Base-by-base conservation (phyloP, 352 stramenopile genomes). In the Globisporangium solare region DNA sequence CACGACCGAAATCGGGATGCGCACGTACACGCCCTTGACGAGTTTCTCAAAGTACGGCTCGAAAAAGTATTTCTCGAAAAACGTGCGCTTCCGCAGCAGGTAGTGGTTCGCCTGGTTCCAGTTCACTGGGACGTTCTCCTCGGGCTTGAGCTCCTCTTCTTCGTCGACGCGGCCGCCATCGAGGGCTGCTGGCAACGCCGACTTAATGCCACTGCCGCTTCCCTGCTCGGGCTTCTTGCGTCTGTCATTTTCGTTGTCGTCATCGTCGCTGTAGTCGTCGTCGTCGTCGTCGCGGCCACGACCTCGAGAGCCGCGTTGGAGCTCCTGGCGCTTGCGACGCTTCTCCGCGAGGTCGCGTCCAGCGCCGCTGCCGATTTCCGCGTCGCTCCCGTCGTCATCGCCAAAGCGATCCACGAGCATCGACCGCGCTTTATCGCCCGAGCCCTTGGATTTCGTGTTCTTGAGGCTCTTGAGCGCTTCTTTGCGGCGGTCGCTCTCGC, bases 11-110 rank as follows among this genome's bases (percentile, higher is more conserved):
- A 94, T 87, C 22, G 80, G 80, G 13, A 92, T 66, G 22, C 76
- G 76, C 20, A 90, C 80, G 56, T 89, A 92, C 41, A 88, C 66
- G 17, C 84, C 84, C 35, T 76, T 75, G 24, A 94, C 80, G 11
- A 94, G 63, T 61, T 87, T 82, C 42, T 86, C 66, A 50, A 94
- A 94, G 59, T 74, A 94, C 8, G 84, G 84, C 71, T 94, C 84
- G 56, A 92, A 94, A 49, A 86, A 94, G 60, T 92, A 63, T 60
- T 94, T 91, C 41, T 94, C 84, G 52, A 94, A 92, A 50, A 88
- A 94, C 22, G 64, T 59, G 27, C 84, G 69, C 49, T 83, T 76
- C 60, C 82, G 81, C 6, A 91, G 69, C 53, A 94, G 65, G 60
- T 92, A 94, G 61, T 86, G 66, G 56, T 89, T 89, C 37, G 82